Percentiles rank a stretch among this genome's conserved stretches.
phyloP scores from a whole-genome alignment of 495 filamentous ascomycete genomes.

The Penicillium psychrofluorescens region DNA sequence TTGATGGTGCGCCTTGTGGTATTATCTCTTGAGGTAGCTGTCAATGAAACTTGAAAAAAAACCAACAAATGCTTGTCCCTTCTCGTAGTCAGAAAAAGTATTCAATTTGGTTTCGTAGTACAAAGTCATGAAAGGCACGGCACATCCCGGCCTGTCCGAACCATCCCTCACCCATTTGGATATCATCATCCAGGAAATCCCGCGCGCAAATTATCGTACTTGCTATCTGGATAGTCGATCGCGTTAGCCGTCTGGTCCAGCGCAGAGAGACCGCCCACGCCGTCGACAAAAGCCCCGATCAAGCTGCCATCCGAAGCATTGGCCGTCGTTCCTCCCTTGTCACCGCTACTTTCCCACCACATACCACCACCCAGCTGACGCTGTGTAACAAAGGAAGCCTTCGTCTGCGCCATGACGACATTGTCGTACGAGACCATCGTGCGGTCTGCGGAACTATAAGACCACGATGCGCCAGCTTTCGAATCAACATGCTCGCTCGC shows the following conservation, averaged over 20 bases:
- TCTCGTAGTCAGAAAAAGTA: background rate
- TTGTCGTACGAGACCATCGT: constrained; percentile 78
- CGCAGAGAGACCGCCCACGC: constrained; percentile 34
- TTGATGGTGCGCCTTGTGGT: constrained; percentile 12
- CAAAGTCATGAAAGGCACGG: too few species aligned
- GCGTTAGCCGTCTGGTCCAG: constrained; percentile 62
- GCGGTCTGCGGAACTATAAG: constrained; percentile 52
- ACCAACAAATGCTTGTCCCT: constrained; percentile 8
- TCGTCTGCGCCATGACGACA: constrained; percentile 48
- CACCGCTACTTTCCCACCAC: constrained; percentile 91
- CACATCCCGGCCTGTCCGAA: too few species aligned
- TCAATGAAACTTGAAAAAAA: constrained; percentile 19
- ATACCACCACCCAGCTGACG: constrained; percentile 73
- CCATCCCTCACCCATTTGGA: background rate
- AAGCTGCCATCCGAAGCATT: constrained; percentile 48
- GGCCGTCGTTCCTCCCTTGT: constrained; percentile 45
- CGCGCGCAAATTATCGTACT: constrained; percentile 69
- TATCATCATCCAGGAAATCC: constrained; percentile 26
- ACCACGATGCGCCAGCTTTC: constrained; percentile 56
- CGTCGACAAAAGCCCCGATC: constrained; percentile 51
- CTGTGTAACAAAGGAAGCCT: constrained; percentile 58
- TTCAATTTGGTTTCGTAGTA: too few species aligned
- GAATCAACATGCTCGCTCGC: constrained; percentile 30
- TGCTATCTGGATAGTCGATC: constrained; percentile 62
- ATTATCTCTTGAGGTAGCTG: constrained; percentile 4